Evolutionary conservation across 805 yeast species (phyloP), one percentile per base, ranked within the genome.

Genomic region (Saccharomycopsis oosterbeekiorum): DNA sequence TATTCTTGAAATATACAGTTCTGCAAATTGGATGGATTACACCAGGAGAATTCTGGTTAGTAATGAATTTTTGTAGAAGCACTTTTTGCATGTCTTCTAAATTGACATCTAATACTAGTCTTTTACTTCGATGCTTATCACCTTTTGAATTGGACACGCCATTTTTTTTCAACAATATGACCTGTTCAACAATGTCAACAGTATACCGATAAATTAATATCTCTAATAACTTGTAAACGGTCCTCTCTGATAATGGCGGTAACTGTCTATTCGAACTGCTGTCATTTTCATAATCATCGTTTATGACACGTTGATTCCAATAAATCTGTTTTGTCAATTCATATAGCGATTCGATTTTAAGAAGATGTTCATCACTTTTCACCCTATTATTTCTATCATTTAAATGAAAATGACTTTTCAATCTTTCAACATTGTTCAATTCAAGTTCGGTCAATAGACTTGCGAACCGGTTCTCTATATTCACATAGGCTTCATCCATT

Each of bases 391-490:
- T 47, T 47, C 55, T 55, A 17, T 43, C 58, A 24, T 42, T 26
- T 15, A 55, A 5, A 58, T 43, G 15, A 24, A 39, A 17, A 12
- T 54, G 60, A 26, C 29, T n/a, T 5, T 21, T 43, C 34, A 53
- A 8, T 34, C 56, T 53, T 34, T 53, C 56, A 24, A n/a, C 56
- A 24, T n/a, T 34, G 34, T n/a, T 17, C 29, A 41, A 34, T n/a
- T 59, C 61, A 17, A 17, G 34, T 5, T 29, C 19, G 5, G 47
- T 62, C 11, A 75, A 63, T 53, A 64, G 47, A 12, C 65, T 64
- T 57, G 75, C 70, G 56, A 77, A 76, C 1, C 65, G 65, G 39
- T 80, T 80, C 65, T 84, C 88, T 64, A 78, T 67, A 5, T 70
- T 67, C 0, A 79, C 66, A 60, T 74, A 78, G 19, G 68, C 68